Percentiles rank a stretch among this genome's conserved stretches.
These are phyloP conservation scores for Fagus crenata DNA, from an alignment of 306 rosid genomes.

Conservation along the genomic window DNA sequence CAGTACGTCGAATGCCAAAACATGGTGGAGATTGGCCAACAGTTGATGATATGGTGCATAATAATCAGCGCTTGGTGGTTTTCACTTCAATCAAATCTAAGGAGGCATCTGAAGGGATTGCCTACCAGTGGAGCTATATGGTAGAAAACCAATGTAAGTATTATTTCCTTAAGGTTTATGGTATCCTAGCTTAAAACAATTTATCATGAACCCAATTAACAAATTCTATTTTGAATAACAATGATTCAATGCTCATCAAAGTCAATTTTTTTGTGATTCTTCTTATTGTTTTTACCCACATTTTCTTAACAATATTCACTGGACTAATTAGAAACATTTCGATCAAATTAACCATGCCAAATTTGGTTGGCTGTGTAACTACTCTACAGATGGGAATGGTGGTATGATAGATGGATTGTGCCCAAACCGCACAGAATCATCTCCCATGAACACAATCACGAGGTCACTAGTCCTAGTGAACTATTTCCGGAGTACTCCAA, in stretches of 20 bases:
- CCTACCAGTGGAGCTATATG: slow-evolving; percentile 76
- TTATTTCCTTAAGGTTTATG: background rate
- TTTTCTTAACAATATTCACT: no score
- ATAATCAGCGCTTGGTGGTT: slow-evolving; percentile 76
- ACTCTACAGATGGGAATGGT: slow-evolving; percentile 55
- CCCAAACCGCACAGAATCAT: slow-evolving; percentile 63
- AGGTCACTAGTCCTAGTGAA: slow-evolving; percentile 68
- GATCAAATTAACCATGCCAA: no score
- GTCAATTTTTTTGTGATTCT: no score
- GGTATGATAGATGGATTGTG: slow-evolving; percentile 70
- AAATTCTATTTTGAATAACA: no score
- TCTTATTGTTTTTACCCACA: no score
- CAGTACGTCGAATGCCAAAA: slow-evolving; percentile 79
- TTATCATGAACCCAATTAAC: no score
- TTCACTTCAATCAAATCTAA: slow-evolving; percentile 76
- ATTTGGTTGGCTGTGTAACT: no score
- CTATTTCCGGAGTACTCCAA: slow-evolving; percentile 51
- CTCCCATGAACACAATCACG: slow-evolving; percentile 48
- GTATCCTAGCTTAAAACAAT: no score
- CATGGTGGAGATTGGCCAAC: slow-evolving; percentile 85
- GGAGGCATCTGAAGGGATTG: slow-evolving; percentile 87
- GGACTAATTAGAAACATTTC: no score
- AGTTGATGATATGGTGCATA: slow-evolving; percentile 67
- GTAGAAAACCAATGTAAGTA: slow-evolving; percentile 90
- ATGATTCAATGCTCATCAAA: no score